These are phyloP conservation scores for Pleomassaria siparia DNA, from an alignment of 2,329 filamentous ascomycete genomes.

Conservation along the genomic window DNA sequence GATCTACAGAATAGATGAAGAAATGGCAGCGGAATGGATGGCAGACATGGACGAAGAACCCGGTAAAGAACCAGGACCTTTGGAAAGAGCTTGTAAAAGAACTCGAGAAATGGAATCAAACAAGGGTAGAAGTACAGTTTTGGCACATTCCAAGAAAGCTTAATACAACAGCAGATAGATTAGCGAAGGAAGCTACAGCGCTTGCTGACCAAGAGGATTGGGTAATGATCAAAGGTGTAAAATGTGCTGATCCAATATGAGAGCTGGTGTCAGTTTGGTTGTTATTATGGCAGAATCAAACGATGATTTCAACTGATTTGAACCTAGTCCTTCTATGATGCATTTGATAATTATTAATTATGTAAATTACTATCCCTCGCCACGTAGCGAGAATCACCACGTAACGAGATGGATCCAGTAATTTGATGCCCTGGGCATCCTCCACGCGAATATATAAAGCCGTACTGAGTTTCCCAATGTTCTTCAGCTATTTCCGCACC, in stretches of 20 bases:
- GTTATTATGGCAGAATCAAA: too few relatives aligned
- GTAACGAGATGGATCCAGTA: conserved; percentile 1
- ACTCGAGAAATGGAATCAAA: conserved; percentile 9
- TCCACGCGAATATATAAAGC: background rate
- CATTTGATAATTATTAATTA: too few relatives aligned
- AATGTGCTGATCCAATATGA: too few relatives aligned
- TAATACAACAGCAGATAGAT: conserved; percentile 11
- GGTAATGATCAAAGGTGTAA: background rate
- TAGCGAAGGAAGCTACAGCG: conserved; percentile 11
- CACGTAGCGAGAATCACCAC: conserved; percentile 3
- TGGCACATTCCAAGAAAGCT: conserved; percentile 11
- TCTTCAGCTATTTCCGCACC: too few relatives aligned
- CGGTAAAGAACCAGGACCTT: conserved; percentile 55
- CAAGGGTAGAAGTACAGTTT: conserved; percentile 4
- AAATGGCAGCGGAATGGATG: conserved; percentile 52
- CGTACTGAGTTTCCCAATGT: too few relatives aligned
- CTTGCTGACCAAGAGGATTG: background rate
- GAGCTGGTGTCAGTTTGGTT: too few relatives aligned
- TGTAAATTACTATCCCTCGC: conserved; percentile 1
- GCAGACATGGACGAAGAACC: conserved; percentile 35
- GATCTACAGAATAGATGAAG: conserved; percentile 48
- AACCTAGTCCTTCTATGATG: too few relatives aligned
- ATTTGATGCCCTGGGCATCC: background rate
- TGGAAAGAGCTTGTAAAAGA: conserved; percentile 46
- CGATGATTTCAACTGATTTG: too few relatives aligned